Conservation (phyloP, 2,329 filamentous ascomycete genomes). For the Botrytis squamosa region DNA sequence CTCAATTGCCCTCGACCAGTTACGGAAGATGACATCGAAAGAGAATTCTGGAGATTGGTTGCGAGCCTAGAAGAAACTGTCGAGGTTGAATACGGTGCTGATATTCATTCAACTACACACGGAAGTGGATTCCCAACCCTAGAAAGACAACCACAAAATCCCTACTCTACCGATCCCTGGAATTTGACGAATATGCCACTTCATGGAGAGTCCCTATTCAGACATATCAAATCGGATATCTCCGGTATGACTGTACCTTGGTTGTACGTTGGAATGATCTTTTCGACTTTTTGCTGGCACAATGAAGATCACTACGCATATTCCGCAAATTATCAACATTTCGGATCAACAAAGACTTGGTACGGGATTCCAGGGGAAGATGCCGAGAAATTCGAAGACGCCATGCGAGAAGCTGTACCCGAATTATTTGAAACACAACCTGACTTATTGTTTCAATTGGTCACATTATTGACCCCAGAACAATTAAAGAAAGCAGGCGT, state of each 20-base stretch:
- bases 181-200: slow-evolving; percentile 92
- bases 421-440: slow-evolving; percentile 97
- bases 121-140: slow-evolving; percentile 95
- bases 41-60: slow-evolving; percentile 94
- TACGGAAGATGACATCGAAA: slow-evolving; percentile 92
- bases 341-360: slow-evolving; percentile 98
- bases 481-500: slow-evolving; percentile 92
- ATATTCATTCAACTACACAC: slow-evolving; percentile 97
- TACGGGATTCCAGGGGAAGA: slow-evolving; percentile 95
- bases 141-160: slow-evolving; percentile 82
- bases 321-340: slow-evolving; percentile 97
- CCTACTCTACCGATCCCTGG: slow-evolving; percentile 89
- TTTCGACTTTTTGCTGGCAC: slow-evolving; percentile 99
- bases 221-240: slow-evolving; percentile 96
- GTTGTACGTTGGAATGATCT: slow-evolving; percentile 99
- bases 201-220: slow-evolving; percentile 86
- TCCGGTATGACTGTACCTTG: slow-evolving; percentile 99
- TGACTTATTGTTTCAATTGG: slow-evolving; percentile 91
- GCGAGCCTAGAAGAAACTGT: slow-evolving; percentile 93
- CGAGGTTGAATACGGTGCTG: slow-evolving; percentile 96
- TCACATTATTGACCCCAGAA: slow-evolving; percentile 92
- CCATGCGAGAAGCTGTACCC: slow-evolving; percentile 92
- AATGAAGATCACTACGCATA: slow-evolving; percentile 98
- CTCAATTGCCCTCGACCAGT: slow-evolving; percentile 78
- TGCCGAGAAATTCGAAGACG: slow-evolving; percentile 89